These are phyloP conservation scores for Bifiguratus adelaidae DNA, from an alignment of 192 early-diverging fungal genomes.

Conservation along the genomic window DNA sequence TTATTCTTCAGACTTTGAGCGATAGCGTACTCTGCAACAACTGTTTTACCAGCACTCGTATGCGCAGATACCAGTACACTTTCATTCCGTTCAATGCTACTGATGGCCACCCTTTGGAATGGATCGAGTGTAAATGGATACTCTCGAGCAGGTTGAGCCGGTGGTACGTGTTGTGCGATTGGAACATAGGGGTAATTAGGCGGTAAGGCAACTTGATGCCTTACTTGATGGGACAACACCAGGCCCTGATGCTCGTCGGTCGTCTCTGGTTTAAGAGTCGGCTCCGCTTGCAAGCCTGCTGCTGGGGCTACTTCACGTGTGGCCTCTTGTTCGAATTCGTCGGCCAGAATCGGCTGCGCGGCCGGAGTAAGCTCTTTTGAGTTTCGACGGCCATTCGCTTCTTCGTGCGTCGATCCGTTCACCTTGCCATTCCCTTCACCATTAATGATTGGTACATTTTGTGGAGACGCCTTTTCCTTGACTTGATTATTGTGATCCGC, in stretches of 20 bases:
- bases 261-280: too few species aligned
- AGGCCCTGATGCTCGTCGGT: conserved; percentile 28
- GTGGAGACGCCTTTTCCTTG: too few species aligned
- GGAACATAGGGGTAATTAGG: conserved; percentile 78
- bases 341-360: conserved; percentile 52
- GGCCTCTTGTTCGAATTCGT: conserved; percentile 58
- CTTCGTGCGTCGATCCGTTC: too few species aligned
- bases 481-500: too few species aligned
- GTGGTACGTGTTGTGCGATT: conserved; percentile 74
- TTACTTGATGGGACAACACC: conserved; percentile 31
- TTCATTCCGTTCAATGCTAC: conserved; percentile 84
- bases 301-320: conserved; percentile 53
- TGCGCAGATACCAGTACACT: conserved; percentile 95
- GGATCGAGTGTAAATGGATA: conserved; percentile 94
- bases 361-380: too few species aligned
- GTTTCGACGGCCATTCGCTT: too few species aligned
- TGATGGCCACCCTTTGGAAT: conserved; percentile 83
- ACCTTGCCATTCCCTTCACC: too few species aligned
- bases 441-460: too few species aligned
- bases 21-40: conserved; percentile 98
- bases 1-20: conserved; percentile 78
- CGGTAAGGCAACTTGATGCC: conserved; percentile 89
- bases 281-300: conserved; percentile 32
- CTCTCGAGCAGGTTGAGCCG: conserved; percentile 67
- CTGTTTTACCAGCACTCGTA: conserved; percentile 96